Percentiles rank a stretch among this genome's conserved stretches.
Conservation (phyloP, 371 early-diverging fungal genomes). For the Mortierella sp. region DNA sequence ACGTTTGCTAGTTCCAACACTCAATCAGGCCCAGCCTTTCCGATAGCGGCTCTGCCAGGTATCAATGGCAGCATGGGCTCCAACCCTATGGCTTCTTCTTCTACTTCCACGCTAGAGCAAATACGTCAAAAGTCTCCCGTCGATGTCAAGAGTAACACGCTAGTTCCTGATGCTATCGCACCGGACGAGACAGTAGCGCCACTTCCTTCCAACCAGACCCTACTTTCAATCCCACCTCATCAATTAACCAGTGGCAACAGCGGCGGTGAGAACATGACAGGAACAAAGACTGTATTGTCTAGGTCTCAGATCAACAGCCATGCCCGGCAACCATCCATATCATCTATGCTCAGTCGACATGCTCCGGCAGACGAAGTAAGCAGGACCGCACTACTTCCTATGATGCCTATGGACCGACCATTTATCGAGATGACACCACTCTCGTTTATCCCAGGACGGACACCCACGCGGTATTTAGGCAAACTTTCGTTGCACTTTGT, state of each 20-base stretch:
- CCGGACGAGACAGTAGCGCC: too few species aligned
- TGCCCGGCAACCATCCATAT: slow-evolving; percentile 34
- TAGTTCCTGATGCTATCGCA: too few species aligned
- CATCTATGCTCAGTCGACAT: slow-evolving; percentile 26
- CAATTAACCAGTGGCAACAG: slow-evolving; percentile 20
- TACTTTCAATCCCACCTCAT: slow-evolving; percentile 10
- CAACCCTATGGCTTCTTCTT: slow-evolving; percentile 18
- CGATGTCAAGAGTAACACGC: slow-evolving; percentile 26
- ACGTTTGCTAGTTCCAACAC: slow-evolving; percentile 11
- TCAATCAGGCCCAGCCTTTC: neutral
- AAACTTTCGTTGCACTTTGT: slow-evolving; percentile 80
- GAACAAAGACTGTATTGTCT: neutral
- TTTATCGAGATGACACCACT: slow-evolving; percentile 58
- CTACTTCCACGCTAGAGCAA: slow-evolving; percentile 17
- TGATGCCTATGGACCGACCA: slow-evolving; percentile 49
- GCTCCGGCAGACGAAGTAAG: slow-evolving; percentile 16
- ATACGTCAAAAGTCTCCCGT: slow-evolving; percentile 5
- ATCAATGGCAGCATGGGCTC: slow-evolving; percentile 11
- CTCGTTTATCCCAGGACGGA: slow-evolving; percentile 64
- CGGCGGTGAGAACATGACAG: slow-evolving; percentile 14
- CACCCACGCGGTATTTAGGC: slow-evolving; percentile 65
- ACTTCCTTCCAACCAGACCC: slow-evolving; percentile 19
- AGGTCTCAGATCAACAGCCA: slow-evolving; percentile 15
- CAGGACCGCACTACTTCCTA: slow-evolving; percentile 24
- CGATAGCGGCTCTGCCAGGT: neutral